Percentiles rank a stretch among this genome's conserved stretches.
phyloP scores from a whole-genome alignment of 495 filamentous ascomycete genomes.

The Penicillium nucicola region DNA sequence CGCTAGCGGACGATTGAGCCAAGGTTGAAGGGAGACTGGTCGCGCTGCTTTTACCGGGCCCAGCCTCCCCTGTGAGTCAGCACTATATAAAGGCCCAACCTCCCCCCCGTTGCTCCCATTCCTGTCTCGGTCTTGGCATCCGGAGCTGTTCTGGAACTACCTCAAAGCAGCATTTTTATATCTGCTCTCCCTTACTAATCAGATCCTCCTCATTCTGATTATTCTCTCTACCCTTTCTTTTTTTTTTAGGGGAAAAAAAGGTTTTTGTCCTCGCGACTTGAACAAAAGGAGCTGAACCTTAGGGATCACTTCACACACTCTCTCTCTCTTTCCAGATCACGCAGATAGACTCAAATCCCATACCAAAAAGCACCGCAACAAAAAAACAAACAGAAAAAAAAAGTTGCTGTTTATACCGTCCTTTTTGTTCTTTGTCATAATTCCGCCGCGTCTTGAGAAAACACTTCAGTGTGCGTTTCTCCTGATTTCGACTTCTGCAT shows the following conservation, averaged over 20 bases:
- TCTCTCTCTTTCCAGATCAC: constrained; percentile 31
- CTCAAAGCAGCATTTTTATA: constrained; percentile 17
- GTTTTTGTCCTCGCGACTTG: constrained; percentile 1
- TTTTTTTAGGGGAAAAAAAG: constrained; percentile 5
- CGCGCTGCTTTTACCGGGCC: constrained; percentile 44
- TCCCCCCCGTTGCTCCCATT: constrained; percentile 35
- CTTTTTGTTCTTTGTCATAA: constrained; percentile 21
- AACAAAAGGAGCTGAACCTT: constrained; percentile 5
- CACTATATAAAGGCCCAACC: constrained; percentile 49
- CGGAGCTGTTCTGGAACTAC: constrained; percentile 28
- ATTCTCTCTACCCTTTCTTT: constrained; percentile 9
- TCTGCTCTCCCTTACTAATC: constrained; percentile 22
- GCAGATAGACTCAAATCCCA: constrained; percentile 36
- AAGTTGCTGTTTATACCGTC: constrained; percentile 16
- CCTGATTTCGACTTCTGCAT: constrained; percentile 1
- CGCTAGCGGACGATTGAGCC: constrained; percentile 25
- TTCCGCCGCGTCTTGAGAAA: constrained; percentile 27
- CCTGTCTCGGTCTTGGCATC: constrained; percentile 49
- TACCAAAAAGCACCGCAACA: constrained; percentile 21
- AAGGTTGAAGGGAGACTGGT: constrained; percentile 29
- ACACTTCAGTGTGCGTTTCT: constrained; percentile 45
- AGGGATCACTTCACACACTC: constrained; percentile 22
- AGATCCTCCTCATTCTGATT: constrained; percentile 12
- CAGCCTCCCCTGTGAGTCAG: constrained; percentile 46
- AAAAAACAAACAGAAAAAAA: constrained; percentile 25